A percentile compares a stretch with the other conserved stretches of the same genome.
phyloP scores from a whole-genome alignment of 371 early-diverging fungal species.

The Actinomucor elegans region DNA sequence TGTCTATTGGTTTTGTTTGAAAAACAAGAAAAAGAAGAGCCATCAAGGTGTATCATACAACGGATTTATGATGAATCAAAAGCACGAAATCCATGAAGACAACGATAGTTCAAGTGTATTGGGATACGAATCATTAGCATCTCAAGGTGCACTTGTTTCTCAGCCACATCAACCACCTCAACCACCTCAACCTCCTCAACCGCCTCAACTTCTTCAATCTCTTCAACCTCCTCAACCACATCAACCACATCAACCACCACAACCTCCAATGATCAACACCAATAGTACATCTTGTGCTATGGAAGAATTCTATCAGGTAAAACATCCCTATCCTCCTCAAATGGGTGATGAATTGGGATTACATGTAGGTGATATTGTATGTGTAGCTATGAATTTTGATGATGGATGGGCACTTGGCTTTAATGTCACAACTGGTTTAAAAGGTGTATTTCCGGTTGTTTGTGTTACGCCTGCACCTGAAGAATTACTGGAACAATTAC shows the following conservation, averaged over 20 bases:
- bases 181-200: neutral
- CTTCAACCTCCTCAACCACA: neutral
- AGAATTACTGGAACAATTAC: constrained; percentile 38
- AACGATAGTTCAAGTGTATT: constrained; percentile 13
- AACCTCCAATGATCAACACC: neutral
- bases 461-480: constrained; percentile 51
- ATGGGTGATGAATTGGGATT: constrained; percentile 72
- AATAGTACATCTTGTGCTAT: constrained; percentile 2
- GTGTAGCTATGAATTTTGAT: constrained; percentile 58
- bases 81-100: neutral
- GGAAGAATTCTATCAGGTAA: constrained; percentile 48
- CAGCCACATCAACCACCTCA: neutral
- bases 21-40: constrained; percentile 4
- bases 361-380: constrained; percentile 65
- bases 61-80: constrained; percentile 1
- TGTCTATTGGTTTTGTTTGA: constrained; percentile 4
- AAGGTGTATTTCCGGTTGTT: constrained; percentile 74
- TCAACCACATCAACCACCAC: neutral
- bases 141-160: constrained; percentile 10
- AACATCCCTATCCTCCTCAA: constrained; percentile 61
- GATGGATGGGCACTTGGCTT: constrained; percentile 77
- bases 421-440: constrained; percentile 63
- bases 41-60: neutral
- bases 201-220: neutral
- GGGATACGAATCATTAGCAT: constrained; percentile 23